Conservation (phyloP, 2,329 filamentous ascomycete genomes). For the Gnomoniopsis smithogilvyi region DNA sequence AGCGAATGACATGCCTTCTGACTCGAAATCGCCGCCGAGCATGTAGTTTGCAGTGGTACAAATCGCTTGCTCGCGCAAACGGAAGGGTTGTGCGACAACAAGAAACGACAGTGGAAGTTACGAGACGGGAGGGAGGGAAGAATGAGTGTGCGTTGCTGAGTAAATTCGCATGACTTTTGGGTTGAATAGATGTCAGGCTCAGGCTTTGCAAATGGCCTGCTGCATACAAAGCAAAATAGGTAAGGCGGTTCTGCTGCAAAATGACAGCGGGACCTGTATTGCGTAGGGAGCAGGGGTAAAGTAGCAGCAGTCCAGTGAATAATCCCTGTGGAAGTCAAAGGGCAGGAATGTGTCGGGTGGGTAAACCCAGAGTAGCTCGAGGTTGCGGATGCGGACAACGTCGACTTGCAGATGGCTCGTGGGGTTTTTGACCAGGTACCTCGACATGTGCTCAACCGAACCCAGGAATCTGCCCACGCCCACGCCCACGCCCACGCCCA, state of each 20-base stretch:
- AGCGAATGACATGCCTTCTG: background rate
- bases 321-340: background rate
- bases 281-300: background rate
- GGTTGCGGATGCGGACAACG: background rate
- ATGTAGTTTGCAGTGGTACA: background rate
- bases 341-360: constrained; percentile 7
- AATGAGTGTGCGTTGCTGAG: background rate
- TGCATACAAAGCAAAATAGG: background rate
- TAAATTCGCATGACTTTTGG: background rate
- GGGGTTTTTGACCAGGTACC: too few species aligned
- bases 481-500: too few species aligned
- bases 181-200: background rate
- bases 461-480: too few species aligned
- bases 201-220: too few species aligned
- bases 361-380: background rate
- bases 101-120: background rate
- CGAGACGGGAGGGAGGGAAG: background rate
- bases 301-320: background rate
- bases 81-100: background rate
- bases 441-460: background rate
- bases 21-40: background rate
- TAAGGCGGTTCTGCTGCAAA: background rate
- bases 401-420: constrained; percentile 1
- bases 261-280: constrained; percentile 3
- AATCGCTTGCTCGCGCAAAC: background rate